Percentiles rank a stretch among this genome's conserved stretches.
Conservation (phyloP, 1,139 yeast genomes). For the Sugiyamaella japonica region DNA sequence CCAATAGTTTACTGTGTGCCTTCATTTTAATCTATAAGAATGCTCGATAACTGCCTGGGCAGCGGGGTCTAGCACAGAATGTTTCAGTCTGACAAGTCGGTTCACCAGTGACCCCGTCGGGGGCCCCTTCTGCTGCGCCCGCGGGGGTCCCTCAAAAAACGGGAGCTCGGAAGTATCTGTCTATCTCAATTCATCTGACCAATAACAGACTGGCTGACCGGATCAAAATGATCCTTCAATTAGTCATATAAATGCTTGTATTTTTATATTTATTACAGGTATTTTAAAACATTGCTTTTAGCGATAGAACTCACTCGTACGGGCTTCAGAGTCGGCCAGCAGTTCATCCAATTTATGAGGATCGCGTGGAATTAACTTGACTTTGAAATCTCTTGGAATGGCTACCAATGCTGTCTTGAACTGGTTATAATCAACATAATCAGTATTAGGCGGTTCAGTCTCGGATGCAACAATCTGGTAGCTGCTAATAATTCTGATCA, state of each 20-base stretch:
- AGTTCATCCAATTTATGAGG: constrained; percentile 24
- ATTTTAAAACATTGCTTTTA: constrained; percentile 3
- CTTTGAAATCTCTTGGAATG: constrained; percentile 32
- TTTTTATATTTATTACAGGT: not conserved
- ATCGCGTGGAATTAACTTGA: constrained; percentile 29
- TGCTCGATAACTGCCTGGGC: too few species aligned
- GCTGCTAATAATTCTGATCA: constrained; percentile 40
- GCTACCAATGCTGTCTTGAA: constrained; percentile 33
- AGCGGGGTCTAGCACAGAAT: too few species aligned
- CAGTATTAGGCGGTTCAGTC: constrained; percentile 28
- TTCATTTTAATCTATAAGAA: too few species aligned
- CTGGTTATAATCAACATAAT: constrained; percentile 32
- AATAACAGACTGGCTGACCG: too few species aligned
- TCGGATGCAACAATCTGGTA: constrained; percentile 30
- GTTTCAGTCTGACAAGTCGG: too few species aligned
- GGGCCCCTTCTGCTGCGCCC: too few species aligned
- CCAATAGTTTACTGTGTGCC: too few species aligned
- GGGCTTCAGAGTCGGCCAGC: constrained; percentile 25
- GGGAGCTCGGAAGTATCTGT: too few species aligned
- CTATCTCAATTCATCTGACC: too few species aligned
- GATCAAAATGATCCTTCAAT: too few species aligned
- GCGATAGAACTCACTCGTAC: constrained; percentile 27
- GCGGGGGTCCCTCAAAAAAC: too few species aligned
- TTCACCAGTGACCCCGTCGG: too few species aligned
- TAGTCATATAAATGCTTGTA: not conserved